Percentiles rank a stretch among this genome's conserved stretches.
Conservation (phyloP, 2,329 filamentous ascomycete genomes). For the Neofusicoccum sp. region DNA sequence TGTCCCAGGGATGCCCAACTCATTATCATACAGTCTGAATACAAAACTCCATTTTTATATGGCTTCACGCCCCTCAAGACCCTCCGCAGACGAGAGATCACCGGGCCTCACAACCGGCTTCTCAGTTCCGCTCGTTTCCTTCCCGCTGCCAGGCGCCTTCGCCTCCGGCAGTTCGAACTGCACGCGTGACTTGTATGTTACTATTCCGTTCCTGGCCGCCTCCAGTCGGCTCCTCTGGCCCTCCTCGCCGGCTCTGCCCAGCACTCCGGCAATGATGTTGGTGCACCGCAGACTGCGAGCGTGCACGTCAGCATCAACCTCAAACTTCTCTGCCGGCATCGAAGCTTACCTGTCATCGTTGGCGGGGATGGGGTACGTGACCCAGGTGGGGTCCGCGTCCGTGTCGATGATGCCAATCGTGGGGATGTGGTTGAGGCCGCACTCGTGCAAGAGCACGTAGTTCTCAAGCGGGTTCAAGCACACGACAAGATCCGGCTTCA, state of each 20-base stretch:
- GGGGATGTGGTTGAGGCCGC: constrained; percentile 80
- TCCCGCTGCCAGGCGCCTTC: neutral
- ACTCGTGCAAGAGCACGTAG: constrained; percentile 85
- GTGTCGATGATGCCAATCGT: constrained; percentile 96
- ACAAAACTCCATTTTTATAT: constrained; percentile 1
- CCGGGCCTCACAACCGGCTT: neutral
- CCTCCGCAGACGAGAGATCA: neutral
- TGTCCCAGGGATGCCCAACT: neutral
- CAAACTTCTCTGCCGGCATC: neutral
- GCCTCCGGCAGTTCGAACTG: constrained; percentile 22
- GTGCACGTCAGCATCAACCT: neutral
- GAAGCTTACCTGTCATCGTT: constrained; percentile 80
- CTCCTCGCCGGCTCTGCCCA: constrained; percentile 78
- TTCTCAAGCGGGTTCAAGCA: constrained; percentile 94
- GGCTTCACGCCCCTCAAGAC: neutral
- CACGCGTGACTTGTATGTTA: constrained; percentile 54
- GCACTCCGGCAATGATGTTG: constrained; percentile 76
- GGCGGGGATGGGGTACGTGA: constrained; percentile 93
- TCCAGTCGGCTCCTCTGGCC: constrained; percentile 68
- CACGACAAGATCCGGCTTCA: constrained; percentile 87
- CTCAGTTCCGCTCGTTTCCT: neutral
- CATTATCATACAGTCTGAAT: neutral
- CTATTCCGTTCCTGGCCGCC: constrained; percentile 59
- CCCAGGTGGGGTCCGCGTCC: constrained; percentile 85
- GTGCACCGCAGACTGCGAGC: constrained; percentile 71